Base-by-base conservation (phyloP, 1,284 basidiomycete genomes). In the Tremellales sp. region DNA sequence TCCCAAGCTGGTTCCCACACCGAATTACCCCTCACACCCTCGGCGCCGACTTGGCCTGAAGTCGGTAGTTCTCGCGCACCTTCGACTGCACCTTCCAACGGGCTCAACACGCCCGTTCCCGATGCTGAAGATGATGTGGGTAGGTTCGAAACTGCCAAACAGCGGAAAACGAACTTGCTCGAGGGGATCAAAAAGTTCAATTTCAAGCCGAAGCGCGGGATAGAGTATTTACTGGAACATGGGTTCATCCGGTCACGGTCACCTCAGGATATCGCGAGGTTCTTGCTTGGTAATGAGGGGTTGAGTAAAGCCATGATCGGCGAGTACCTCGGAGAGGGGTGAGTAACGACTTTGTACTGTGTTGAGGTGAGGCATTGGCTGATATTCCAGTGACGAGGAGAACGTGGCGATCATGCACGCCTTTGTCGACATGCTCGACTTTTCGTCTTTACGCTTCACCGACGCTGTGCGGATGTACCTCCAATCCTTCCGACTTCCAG, bases 171-270 rank as follows among this genome's bases (percentile, higher is more conserved):
- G 29, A 91, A 87, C 1, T 75, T 98, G 25, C 76, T 96, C 40
- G 96, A 98, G 68, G 97, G 94, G 25, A 89, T 99, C 71, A 91
- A 87, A 74, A 91, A 91, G 73, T 99, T 99, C 77, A 98, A 98
- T 75, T 93, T 87, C 77, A 98, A 97, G 75, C 93, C 96, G 11
- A 97, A 96, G 75, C 81, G 85, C 83, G 96, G 96, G 17, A 82
- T 99, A 44, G 81, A 88, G 75, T 97, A 89, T 69, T 79, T 98
- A 46, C 71, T 92, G 36, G 87, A 96, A 65, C 81, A 86, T 40
- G 93, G 91, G 4, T 94, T 97, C 68, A 92, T 99, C 56, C 76
- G 81, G 17, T 85, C 81, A 57, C 81, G 79, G 17, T 77, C 82
- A 13, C 89, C 96, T 1, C 75, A 80, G 49, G 88, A 92, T 62